Evolutionary conservation across 345 rosid genomes (phyloP), one percentile per base, ranked within the genome.

Genomic region (Hibiscus trionum): DNA sequence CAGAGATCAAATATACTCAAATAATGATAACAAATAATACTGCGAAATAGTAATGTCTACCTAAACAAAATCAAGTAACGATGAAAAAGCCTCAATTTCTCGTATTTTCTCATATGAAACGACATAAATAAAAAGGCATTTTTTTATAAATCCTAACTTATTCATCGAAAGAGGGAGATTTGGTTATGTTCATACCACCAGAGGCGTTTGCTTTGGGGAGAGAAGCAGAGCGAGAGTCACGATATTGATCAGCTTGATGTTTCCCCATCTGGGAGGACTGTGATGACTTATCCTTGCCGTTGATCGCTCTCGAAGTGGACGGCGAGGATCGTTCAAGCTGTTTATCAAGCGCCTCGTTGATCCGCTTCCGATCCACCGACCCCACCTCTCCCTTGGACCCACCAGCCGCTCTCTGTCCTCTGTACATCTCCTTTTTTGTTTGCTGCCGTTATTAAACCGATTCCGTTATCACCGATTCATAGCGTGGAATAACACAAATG

Each of bases 281-380:
- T 3, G 85, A 61, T 17, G 86, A 64, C 86, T 82, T 85, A 21
- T 86, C 93, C 80, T 88, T 88, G 39, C 90, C 95, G 83, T 87
- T 83, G 80, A 78, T 67, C 26, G 66, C 64, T 55, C 88, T 83
- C 56, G 98, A 94, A 39, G 95, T 85, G 60, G 98, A 94, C 3
- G 91, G 88, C 44, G 97, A 87, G 50, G 98, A 84, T 29, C 93
- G 91, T 75, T 90, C 89, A 37, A 88, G 86, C 66, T 86, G 93
- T 82, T 84, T 85, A 69, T 90, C 93, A 14, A 90, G 86, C 31
- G 87, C 83, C 47, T 90, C 95, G 74, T 84, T 87, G 84, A 88
- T 85, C 77, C 91, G 90, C 81, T 91, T 91, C 76, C 95, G 96
- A 88, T 91, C 93, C 74, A 81, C 85, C 17, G 75, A 33, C 12